Percentiles rank a stretch among this genome's conserved stretches.
These are phyloP conservation scores for Scheffersomyces stipitis DNA, from an alignment of 805 yeast genomes.

Conservation along the genomic window DNA sequence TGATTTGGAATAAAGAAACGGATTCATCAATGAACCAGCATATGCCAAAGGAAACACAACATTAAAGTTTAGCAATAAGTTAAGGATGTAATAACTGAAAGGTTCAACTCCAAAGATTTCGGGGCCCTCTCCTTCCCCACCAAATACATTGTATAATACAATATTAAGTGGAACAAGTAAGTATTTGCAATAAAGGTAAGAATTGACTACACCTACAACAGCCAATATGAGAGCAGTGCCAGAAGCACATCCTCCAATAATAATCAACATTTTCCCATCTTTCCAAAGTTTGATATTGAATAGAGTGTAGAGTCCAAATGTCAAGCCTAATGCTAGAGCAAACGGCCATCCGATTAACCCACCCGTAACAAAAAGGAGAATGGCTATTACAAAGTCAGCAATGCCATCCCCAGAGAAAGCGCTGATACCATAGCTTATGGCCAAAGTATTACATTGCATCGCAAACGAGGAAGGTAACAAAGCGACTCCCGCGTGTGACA, in stretches of 20 bases:
- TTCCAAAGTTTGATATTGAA: slow-evolving; percentile 8
- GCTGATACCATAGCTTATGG: slow-evolving; percentile 38
- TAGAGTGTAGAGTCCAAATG: slow-evolving; percentile 48
- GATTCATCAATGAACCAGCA: slow-evolving; percentile 34
- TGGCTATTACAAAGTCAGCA: slow-evolving; percentile 19
- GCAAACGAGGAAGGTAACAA: slow-evolving; percentile 82
- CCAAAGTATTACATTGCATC: slow-evolving; percentile 45
- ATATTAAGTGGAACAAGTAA: slow-evolving; percentile 80
- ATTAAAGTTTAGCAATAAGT: slow-evolving; percentile 76
- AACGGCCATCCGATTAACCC: slow-evolving; percentile 94
- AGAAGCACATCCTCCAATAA: slow-evolving; percentile 13
- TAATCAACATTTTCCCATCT: slow-evolving; percentile 4
- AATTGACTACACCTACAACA: slow-evolving; percentile 49
- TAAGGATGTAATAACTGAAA: slow-evolving; percentile 64
- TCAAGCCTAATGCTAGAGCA: slow-evolving; percentile 60
- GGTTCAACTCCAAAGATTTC: slow-evolving; percentile 89
- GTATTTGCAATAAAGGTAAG: slow-evolving; percentile 56
- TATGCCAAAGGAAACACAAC: slow-evolving; percentile 43
- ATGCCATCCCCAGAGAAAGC: slow-evolving; percentile 13
- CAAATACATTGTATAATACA: slow-evolving; percentile 74
- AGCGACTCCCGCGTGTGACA: slow-evolving; percentile 87
- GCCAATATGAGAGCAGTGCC: slow-evolving; percentile 18
- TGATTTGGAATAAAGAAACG: slow-evolving; percentile 11
- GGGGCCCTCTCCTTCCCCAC: slow-evolving; percentile 76
- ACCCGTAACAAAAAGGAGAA: slow-evolving; percentile 56